These are phyloP conservation scores for Flaveria floridana DNA, from an alignment of 140 eudicot species.

Conservation along the genomic window DNA sequence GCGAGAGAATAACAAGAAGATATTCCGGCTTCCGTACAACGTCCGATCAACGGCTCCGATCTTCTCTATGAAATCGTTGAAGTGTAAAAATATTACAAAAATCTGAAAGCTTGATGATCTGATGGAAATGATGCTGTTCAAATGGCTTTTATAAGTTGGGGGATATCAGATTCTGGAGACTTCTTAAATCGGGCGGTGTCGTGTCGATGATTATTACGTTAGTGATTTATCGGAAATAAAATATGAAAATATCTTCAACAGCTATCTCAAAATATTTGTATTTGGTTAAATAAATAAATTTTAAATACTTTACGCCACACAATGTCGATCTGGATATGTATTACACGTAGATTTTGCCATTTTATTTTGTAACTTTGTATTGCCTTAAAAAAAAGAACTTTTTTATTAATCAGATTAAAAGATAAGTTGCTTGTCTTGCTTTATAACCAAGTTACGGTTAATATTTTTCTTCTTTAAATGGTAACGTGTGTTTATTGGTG, in stretches of 20 bases:
- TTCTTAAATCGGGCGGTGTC: slow-evolving; percentile 12
- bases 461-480: no score
- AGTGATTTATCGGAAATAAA: background rate
- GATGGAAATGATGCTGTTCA: background rate
- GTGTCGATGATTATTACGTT: slow-evolving; percentile 12
- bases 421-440: background rate
- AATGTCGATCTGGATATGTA: background rate
- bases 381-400: background rate
- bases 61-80: background rate
- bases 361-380: no score
- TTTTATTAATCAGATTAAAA: no score
- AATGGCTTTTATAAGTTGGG: slow-evolving; percentile 27
- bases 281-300: no score
- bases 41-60: slow-evolving; percentile 9
- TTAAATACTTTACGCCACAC: background rate
- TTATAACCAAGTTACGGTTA: background rate
- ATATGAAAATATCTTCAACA: slow-evolving; percentile 28
- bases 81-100: background rate
- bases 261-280: background rate
- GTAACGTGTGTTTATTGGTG: background rate
- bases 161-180: slow-evolving; percentile 25
- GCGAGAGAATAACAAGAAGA: slow-evolving; percentile 7
- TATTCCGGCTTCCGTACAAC: slow-evolving; percentile 22
- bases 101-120: slow-evolving; percentile 1
- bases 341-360: background rate